Percentiles rank a stretch among this genome's conserved stretches.
Evolutionary conservation across 2,329 filamentous ascomycete species (phyloP).

Genomic region (Cladosporium velox): DNA sequence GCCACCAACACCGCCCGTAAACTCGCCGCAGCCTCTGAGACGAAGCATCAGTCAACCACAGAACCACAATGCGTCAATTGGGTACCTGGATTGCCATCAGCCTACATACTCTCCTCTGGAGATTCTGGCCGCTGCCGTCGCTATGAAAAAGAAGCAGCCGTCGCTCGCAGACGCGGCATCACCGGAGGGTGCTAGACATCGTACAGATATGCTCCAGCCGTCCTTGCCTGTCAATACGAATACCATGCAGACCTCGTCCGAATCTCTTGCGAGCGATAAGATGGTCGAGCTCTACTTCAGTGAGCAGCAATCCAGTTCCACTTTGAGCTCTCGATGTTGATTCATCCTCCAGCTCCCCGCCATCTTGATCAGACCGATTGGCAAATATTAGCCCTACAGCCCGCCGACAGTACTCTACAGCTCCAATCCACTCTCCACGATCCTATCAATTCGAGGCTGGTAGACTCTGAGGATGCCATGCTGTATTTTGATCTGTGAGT

Average conservation of each 20-base stretch:
- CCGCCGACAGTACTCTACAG: slow-evolving; percentile 14
- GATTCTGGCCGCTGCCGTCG: slow-evolving; percentile 15
- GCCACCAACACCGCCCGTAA: not conserved
- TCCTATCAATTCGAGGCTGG: slow-evolving; percentile 14
- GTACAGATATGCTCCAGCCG: not conserved
- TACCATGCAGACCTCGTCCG: not conserved
- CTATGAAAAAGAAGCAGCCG: slow-evolving; percentile 8
- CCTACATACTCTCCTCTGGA: slow-evolving; percentile 15
- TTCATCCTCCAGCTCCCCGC: slow-evolving; percentile 2
- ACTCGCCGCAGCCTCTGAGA: not conserved
- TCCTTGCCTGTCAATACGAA: not conserved
- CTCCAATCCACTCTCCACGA: slow-evolving; percentile 14
- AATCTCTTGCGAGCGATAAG: slow-evolving; percentile 14
- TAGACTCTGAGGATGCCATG: slow-evolving; percentile 14
- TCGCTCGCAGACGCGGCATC: not conserved
- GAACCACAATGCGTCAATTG: not conserved
- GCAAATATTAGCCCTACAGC: slow-evolving; percentile 15
- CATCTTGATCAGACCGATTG: slow-evolving; percentile 14
- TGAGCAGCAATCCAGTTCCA: not conserved
- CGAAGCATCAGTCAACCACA: not conserved
- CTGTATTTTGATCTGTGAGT: slow-evolving; percentile 17
- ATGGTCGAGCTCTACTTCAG: slow-evolving; percentile 18
- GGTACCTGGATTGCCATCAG: slow-evolving; percentile 17
- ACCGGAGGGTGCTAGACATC: not conserved
- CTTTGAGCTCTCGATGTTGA: not conserved